A percentile compares a stretch with the other conserved stretches of the same genome.
Conservation (phyloP, 176 grass and related monocot genomes). For the Hyparrhenia diplandra region DNA sequence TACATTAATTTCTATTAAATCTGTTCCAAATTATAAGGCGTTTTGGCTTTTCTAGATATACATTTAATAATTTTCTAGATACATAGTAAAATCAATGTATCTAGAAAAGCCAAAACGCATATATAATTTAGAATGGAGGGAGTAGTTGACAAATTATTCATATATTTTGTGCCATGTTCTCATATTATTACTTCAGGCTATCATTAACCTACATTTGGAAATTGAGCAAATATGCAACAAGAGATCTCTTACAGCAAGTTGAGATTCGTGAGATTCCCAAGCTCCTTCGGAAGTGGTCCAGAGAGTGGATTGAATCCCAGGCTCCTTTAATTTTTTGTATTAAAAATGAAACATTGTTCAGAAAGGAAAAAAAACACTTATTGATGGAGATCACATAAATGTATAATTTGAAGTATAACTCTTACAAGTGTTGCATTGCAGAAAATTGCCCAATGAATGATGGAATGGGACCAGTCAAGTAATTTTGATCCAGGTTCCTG, state of each 20-base stretch:
- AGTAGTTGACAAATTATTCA: not conserved
- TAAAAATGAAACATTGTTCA: not conserved
- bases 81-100: too few relatives aligned
- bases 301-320: conserved; percentile 57
- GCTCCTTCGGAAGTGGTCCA: conserved; percentile 58
- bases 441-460: conserved; percentile 63
- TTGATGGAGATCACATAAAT: not conserved
- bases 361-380: not conserved
- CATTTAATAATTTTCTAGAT: too few relatives aligned
- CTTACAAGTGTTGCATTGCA: conserved; percentile 51
- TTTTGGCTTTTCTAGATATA: too few relatives aligned
- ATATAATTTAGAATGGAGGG: too few relatives aligned
- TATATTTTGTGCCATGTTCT: not conserved
- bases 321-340: not conserved
- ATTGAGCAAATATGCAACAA: not conserved
- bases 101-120: too few relatives aligned
- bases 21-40: too few relatives aligned
- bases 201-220: not conserved
- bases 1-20: not conserved
- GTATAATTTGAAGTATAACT: not conserved
- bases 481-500: conserved; percentile 53
- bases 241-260: conserved; percentile 40
- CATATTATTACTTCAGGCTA: not conserved
- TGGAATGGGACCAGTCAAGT: conserved; percentile 49
- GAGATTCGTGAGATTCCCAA: conserved; percentile 60